These are phyloP conservation scores for Lithohypha guttulata DNA, from an alignment of 2,329 filamentous ascomycete species.

Conservation along the genomic window DNA sequence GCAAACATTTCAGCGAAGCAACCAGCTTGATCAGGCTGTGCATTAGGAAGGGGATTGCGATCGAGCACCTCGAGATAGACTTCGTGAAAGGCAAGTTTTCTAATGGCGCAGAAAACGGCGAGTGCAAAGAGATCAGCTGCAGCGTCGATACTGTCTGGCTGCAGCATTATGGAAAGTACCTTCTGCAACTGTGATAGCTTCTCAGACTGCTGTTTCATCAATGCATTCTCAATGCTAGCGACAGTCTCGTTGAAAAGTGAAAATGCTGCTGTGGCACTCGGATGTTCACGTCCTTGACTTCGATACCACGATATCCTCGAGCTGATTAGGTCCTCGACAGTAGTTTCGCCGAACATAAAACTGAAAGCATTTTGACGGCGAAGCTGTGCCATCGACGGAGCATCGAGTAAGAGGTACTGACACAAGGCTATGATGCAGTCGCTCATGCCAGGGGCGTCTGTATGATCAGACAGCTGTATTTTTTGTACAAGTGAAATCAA, in stretches of 20 bases:
- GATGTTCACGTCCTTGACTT: slow-evolving; percentile 29
- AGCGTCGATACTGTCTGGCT: slow-evolving; percentile 31
- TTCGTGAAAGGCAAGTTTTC: slow-evolving; percentile 49
- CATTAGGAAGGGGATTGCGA: slow-evolving; percentile 50
- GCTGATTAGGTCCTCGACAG: slow-evolving; percentile 28
- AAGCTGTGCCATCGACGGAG: slow-evolving; percentile 31
- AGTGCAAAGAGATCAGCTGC: slow-evolving; percentile 46
- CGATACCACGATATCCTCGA: slow-evolving; percentile 34
- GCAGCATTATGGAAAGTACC: slow-evolving; percentile 28
- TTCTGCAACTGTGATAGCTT: slow-evolving; percentile 30
- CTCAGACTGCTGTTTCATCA: slow-evolving; percentile 24
- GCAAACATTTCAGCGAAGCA: slow-evolving; percentile 55
- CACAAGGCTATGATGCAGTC: slow-evolving; percentile 22
- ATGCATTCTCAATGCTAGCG: slow-evolving; percentile 22
- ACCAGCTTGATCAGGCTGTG: slow-evolving; percentile 52
- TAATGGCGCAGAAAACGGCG: slow-evolving; percentile 46
- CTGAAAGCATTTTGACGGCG: slow-evolving; percentile 30
- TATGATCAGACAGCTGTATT: slow-evolving; percentile 24
- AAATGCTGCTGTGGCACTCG: slow-evolving; percentile 26
- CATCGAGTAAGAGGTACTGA: slow-evolving; percentile 25
- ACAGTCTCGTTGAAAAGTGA: slow-evolving; percentile 32
- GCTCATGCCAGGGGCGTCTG: slow-evolving; percentile 19
- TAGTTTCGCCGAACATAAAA: slow-evolving; percentile 33
- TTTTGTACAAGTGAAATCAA: slow-evolving; percentile 25
- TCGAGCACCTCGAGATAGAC: slow-evolving; percentile 54